Base-by-base conservation (phyloP, 2,329 filamentous ascomycete species). In the Arthrobotrys pseudoclavata region DNA sequence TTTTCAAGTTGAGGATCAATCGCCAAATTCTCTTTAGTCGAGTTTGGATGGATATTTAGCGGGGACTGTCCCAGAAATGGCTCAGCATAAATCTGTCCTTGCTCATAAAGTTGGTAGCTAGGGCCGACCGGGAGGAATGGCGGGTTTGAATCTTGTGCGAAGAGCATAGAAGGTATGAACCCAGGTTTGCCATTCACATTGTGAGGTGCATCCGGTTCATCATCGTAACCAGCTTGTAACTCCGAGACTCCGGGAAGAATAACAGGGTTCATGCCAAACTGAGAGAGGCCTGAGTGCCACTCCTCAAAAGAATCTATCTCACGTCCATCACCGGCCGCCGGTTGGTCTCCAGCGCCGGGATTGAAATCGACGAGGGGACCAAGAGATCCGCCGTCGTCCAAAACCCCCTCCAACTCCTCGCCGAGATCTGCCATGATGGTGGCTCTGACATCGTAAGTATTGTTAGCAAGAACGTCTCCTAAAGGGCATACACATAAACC, bases 161-260 rank as follows among this genome's bases (percentile, higher is more conserved):
- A 45, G 2, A 42, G 31, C 55, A 42, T 18, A 22, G 64, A 69
- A 3, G 40, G 31, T 1, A 60, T 7, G 26, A 57, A 69, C 10
- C n/a, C 24, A 7, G 64, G 29, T 3, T 9, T 15, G 15, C 29
- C 24, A 7, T 76, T 66, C 3, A 67, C 4, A 4, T 76, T 66
- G 42, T 70, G 69, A 26, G 64, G 66, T n/a, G 66, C 64, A 76
- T 76, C 72, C 9, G 52, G n/a, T 4, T 64, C 57, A n/a, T 60
- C 48, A 20, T 40, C 31, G 9, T 31, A 62, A 3, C 1, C 2
- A 20, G 26, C n/a, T 18, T 55, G 20, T 13, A 18, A 20, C 26
- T 12, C 42, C 18, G 20, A 60, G 20, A 15, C 34, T 15, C 55
- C 34, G 1, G 55, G 55, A 60, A 60, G 55, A 1, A 60, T 42